phyloP scores from a whole-genome alignment of 2,329 filamentous ascomycete genomes.

The Stagonosporopsis tanaceti region DNA sequence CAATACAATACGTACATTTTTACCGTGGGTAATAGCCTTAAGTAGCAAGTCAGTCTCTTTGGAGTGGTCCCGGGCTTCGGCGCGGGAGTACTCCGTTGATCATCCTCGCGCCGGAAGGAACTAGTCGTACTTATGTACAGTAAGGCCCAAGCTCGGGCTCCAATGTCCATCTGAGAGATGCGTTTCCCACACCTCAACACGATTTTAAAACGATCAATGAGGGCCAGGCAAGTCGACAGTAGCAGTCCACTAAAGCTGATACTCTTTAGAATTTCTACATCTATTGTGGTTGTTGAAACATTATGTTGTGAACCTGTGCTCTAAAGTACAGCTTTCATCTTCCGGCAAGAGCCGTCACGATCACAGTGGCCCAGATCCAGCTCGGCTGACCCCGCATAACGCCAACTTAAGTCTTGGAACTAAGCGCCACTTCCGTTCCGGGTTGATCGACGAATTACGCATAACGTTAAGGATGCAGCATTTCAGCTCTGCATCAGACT shows the following conservation, averaged over 20 bases:
- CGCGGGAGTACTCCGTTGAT: constrained; percentile 1
- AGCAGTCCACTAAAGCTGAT: no score
- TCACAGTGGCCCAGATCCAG: neutral
- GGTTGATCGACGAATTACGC: neutral
- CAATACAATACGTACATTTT: neutral
- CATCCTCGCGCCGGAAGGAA: neutral
- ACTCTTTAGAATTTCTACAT: no score
- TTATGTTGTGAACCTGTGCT: no score
- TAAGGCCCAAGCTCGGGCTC: no score
- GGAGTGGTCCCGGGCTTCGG: neutral
- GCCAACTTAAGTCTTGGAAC: neutral
- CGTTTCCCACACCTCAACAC: no score
- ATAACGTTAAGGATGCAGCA: neutral
- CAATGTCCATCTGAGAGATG: no score
- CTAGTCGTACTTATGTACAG: no score
- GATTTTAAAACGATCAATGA: no score
- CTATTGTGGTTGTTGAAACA: no score
- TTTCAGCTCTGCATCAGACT: neutral
- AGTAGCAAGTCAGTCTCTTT: constrained; percentile 3
- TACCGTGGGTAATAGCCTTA: neutral
- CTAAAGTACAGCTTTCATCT: no score
- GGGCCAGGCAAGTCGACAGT: no score
- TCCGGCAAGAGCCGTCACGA: no score
- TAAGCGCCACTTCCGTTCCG: neutral
- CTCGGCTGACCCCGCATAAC: constrained; percentile 2